Base-by-base conservation (phyloP, 2,329 filamentous ascomycete species). In the Phaeomoniella chlamydospora region DNA sequence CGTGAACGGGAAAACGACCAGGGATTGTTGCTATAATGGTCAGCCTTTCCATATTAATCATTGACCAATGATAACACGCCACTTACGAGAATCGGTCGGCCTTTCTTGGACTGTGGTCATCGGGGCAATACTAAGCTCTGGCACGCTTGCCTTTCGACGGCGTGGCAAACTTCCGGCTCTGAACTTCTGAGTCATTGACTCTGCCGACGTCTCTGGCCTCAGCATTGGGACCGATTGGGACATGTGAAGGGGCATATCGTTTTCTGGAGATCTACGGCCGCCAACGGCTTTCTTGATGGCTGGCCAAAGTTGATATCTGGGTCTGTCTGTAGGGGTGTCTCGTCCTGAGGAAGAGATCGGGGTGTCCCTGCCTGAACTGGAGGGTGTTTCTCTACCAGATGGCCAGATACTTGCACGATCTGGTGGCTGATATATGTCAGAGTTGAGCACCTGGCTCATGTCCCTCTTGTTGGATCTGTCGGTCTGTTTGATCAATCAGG, bases 21-120 rank as follows among this genome's bases (percentile, higher is more conserved):
- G 50, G 49, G 31, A 51, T 48, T 14, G 50, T 51, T 34, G 50
- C 50, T 52, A 33, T n/a, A 16, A n/a, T 5, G 15, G 12, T n/a
- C 15, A 26, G 9, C 35, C 32, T 33, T 18, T 29, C 18, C 15
- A 29, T n/a, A n/a, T n/a, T n/a, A n/a, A 15, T 5, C 35, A 22
- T 13, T 34, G 5, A 14, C 6, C n/a, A 18, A 15, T 34, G 15
- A 13, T 12, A 29, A 22, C 4, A 5, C 9, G n/a, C 43, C 49
- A 42, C n/a, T n/a, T 43, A 52, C 49, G 49, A 18, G 49, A 52
- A 37, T 52, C 49, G 29, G 43, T 38, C 19, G 39, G 37, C 22
- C 38, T 37, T 17, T 45, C 43, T 14, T 45, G 43, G 14, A 43
- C 39, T 4, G 42, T 43, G 15, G 43, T 36, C 40, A 48, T 43